Evolutionary conservation across 2,329 filamentous ascomycete genomes (phyloP).

Genomic region (Fusarium transvaalense): DNA sequence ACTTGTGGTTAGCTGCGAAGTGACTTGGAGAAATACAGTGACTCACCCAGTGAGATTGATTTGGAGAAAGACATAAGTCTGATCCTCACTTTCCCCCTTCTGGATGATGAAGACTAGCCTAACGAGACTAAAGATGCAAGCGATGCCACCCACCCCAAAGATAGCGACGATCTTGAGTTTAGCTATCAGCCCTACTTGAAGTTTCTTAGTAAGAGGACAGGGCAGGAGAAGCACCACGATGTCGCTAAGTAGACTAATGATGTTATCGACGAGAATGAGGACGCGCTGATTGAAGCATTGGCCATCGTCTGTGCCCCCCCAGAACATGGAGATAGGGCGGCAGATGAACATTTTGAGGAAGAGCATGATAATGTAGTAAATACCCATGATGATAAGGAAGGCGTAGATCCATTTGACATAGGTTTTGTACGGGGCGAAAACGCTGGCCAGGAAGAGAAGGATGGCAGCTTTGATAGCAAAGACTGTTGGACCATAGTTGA

Average conservation of each 20-base stretch:
- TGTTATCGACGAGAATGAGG: slow-evolving; percentile 26
- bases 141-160: slow-evolving; percentile 28
- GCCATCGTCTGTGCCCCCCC: slow-evolving; percentile 12
- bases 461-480: slow-evolving; percentile 34
- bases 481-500: slow-evolving; percentile 34
- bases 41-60: slow-evolving; percentile 34
- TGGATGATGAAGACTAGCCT: slow-evolving; percentile 28
- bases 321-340: slow-evolving; percentile 28
- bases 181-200: slow-evolving; percentile 25
- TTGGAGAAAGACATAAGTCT: slow-evolving; percentile 33
- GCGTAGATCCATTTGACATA: slow-evolving; percentile 37
- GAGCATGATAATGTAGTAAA: slow-evolving; percentile 27
- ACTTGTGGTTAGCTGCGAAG: neutral
- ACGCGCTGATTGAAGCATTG: slow-evolving; percentile 33
- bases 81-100: slow-evolving; percentile 27
- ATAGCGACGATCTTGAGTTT: slow-evolving; percentile 33
- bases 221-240: slow-evolving; percentile 21
- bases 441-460: slow-evolving; percentile 24
- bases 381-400: slow-evolving; percentile 15
- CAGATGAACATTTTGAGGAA: slow-evolving; percentile 35
- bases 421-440: slow-evolving; percentile 28
- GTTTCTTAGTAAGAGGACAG: slow-evolving; percentile 30
- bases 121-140: slow-evolving; percentile 30
- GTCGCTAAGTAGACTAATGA: slow-evolving; percentile 34
- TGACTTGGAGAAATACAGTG: rapidly evolving